A percentile compares a stretch with the other conserved stretches of the same genome.
Conservation (phyloP, 108 stramenopile genomes). For the Pseudonitzschia multistriata region DNA sequence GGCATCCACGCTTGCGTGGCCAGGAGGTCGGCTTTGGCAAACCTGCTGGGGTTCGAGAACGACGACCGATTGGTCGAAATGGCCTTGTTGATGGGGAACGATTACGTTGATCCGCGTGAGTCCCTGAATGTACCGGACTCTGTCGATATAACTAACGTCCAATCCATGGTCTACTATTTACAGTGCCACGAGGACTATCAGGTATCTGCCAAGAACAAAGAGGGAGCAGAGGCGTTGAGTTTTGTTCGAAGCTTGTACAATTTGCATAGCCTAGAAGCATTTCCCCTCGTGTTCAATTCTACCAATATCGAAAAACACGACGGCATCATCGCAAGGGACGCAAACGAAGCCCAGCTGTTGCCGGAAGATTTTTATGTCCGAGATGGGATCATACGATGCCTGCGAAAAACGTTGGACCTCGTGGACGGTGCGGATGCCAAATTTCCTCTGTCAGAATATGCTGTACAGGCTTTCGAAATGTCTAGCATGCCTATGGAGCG, state of each 20-base stretch:
- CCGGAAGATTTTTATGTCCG: constrained; percentile 23
- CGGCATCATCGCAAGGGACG: background rate
- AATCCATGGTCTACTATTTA: constrained; percentile 1
- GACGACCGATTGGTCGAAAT: constrained; percentile 49
- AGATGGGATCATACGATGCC: constrained; percentile 27
- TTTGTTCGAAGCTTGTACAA: constrained; percentile 49
- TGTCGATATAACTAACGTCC: background rate
- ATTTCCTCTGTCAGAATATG: background rate
- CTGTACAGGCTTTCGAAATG: constrained; percentile 9
- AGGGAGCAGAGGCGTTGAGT: constrained; percentile 20
- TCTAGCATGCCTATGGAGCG: background rate
- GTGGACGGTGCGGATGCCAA: background rate
- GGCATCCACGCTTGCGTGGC: constrained; percentile 17
- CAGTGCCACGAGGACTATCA: constrained; percentile 10
- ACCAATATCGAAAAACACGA: background rate
- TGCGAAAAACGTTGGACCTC: constrained; percentile 17
- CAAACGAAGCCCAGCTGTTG: background rate
- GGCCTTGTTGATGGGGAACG: constrained; percentile 68
- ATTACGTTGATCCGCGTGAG: constrained; percentile 42
- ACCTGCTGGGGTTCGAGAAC: constrained; percentile 39
- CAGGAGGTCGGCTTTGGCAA: constrained; percentile 32
- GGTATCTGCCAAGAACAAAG: constrained; percentile 11
- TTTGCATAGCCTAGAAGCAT: constrained; percentile 33
- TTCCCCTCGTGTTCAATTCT: constrained; percentile 8
- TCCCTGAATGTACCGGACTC: background rate